Percentiles rank a stretch among this genome's conserved stretches.
These are phyloP conservation scores for Euphorbia tirucalli DNA, from an alignment of 345 rosid species.

Conservation along the genomic window DNA sequence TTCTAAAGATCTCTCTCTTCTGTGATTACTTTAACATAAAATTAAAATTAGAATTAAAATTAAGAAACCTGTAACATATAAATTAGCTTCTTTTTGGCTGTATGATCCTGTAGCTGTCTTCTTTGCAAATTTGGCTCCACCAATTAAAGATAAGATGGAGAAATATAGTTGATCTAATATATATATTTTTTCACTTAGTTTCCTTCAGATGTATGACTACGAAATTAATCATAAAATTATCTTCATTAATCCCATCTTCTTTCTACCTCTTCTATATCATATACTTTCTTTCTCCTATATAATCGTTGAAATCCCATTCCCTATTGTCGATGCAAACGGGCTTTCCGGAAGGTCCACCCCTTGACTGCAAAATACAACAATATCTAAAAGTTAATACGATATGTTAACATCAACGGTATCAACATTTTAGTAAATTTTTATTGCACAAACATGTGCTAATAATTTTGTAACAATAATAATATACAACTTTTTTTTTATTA, in stretches of 20 bases:
- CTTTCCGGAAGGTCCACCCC: constrained; percentile 81
- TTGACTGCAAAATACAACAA: constrained; percentile 33
- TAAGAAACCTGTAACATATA: constrained; percentile 27
- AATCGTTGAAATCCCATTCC: constrained; percentile 65
- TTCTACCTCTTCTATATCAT: constrained; percentile 13
- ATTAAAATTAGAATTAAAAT: constrained; percentile 13
- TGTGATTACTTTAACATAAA: constrained; percentile 31
- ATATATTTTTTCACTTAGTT: constrained; percentile 13
- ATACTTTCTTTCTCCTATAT: constrained; percentile 47
- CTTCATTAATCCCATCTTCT: constrained; percentile 22
- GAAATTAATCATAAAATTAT: constrained; percentile 18
- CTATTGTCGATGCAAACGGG: constrained; percentile 66
- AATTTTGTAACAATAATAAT: too few relatives aligned
- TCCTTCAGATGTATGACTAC: constrained; percentile 16
- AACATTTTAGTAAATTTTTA: too few relatives aligned
- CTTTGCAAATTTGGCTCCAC: constrained; percentile 34
- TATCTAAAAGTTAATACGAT: too few relatives aligned
- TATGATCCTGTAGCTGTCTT: constrained; percentile 1
- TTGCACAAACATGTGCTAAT: too few relatives aligned
- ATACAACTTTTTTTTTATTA: too few relatives aligned
- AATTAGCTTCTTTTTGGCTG: constrained; percentile 25
- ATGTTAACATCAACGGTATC: too few relatives aligned
- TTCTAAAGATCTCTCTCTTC: constrained; percentile 23
- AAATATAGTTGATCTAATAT: constrained; percentile 10
- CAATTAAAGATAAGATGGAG: constrained; percentile 21